phyloP scores from a whole-genome alignment of 257 asterid species.

The Solanum bulbocastanum region DNA sequence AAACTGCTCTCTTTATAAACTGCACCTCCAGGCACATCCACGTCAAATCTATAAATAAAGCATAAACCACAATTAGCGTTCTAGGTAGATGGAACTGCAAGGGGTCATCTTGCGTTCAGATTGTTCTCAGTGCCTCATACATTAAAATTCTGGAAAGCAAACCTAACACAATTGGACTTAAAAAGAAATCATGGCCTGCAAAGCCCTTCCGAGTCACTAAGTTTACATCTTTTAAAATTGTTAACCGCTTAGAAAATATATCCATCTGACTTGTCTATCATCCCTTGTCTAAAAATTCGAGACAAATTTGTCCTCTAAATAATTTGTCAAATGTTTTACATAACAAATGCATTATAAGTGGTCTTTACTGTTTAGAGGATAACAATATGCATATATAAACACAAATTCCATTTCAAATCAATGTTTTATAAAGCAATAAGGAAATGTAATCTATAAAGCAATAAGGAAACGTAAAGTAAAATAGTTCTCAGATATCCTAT shows the following conservation, averaged over 20 bases:
- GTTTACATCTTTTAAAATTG: neutral
- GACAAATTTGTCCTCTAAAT: neutral
- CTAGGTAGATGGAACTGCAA: neutral
- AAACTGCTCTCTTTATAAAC: constrained; percentile 94
- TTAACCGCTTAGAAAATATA: neutral
- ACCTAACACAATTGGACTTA: neutral
- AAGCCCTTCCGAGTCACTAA: neutral
- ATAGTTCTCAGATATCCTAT: neutral
- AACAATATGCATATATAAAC: neutral
- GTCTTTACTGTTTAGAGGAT: neutral
- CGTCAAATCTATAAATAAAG: constrained; percentile 51
- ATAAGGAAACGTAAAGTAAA: neutral
- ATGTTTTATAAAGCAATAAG: neutral
- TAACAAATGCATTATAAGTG: neutral
- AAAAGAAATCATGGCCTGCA: neutral
- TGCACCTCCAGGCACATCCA: constrained; percentile 94
- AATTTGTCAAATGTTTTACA: neutral
- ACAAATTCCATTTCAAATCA: neutral
- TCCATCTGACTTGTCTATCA: neutral
- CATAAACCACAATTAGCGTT: neutral
- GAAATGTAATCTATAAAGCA: neutral
- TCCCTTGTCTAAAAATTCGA: neutral
- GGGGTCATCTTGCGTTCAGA: neutral
- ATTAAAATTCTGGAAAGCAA: neutral
- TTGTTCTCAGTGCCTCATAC: neutral